phyloP scores from a whole-genome alignment of 1,139 yeast genomes.

The Candida labiduridarum region DNA sequence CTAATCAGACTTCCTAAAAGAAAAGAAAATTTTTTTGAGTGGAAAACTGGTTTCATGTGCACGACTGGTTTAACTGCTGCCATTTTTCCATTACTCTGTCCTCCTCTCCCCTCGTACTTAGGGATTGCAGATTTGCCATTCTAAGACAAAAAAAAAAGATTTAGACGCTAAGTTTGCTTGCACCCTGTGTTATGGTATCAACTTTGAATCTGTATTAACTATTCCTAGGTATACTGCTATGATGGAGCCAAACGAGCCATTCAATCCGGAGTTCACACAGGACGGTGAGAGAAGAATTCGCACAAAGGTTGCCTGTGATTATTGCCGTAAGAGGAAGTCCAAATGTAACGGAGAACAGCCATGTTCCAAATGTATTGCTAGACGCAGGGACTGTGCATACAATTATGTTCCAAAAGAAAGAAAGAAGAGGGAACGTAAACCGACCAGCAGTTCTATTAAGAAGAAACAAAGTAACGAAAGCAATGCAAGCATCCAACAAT shows the following conservation, averaged over 20 bases:
- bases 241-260: background rate
- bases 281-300: conserved; percentile 21
- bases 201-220: no score
- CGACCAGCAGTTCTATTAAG: background rate
- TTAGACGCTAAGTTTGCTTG: background rate
- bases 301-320: conserved; percentile 56
- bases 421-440: conserved; percentile 14
- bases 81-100: background rate
- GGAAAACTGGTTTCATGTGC: background rate
- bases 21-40: background rate
- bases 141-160: background rate
- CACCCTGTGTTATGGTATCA: no score
- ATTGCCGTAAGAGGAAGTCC: conserved; percentile 50
- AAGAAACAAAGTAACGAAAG: background rate
- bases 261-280: conserved; percentile 11
- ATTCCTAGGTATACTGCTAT: background rate
- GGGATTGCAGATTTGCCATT: background rate
- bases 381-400: conserved; percentile 28
- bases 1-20: conserved; percentile 3
- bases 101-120: background rate
- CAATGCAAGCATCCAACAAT: conserved; percentile 11
- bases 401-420: conserved; percentile 20
- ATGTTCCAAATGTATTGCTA: conserved; percentile 43
- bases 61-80: background rate
- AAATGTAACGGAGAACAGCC: conserved; percentile 53